Conservation (phyloP, 2,329 filamentous ascomycete species). For the Aspergillus texensis region DNA sequence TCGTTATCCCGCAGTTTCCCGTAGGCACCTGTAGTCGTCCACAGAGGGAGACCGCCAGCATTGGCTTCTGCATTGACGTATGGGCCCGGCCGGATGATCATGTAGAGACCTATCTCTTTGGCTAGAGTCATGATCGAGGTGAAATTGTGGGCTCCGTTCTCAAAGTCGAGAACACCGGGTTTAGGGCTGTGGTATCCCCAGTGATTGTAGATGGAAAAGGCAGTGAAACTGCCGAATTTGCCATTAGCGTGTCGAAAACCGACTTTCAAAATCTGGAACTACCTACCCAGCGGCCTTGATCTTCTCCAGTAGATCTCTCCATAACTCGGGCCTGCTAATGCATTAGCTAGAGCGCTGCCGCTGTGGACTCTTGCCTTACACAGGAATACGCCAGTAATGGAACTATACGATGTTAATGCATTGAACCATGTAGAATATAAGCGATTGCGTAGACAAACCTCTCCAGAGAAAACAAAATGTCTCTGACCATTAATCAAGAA, state of each 20-base stretch:
- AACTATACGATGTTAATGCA: constrained; percentile 31
- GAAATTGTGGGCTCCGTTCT: constrained; percentile 57
- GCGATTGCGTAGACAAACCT: constrained; percentile 22
- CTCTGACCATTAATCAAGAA: constrained; percentile 55
- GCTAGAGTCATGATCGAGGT: constrained; percentile 56
- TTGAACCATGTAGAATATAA: too few species aligned
- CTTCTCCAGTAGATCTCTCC: constrained; percentile 56
- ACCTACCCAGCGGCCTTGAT: constrained; percentile 51
- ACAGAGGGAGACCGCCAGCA: constrained; percentile 64
- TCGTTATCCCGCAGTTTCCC: constrained; percentile 35
- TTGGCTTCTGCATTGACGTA: constrained; percentile 68
- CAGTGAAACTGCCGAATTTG: constrained; percentile 39
- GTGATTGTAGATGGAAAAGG: constrained; percentile 51
- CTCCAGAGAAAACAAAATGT: constrained; percentile 56
- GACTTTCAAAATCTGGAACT: neutral
- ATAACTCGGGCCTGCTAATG: constrained; percentile 43
- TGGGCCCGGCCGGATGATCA: constrained; percentile 60
- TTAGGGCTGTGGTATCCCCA: constrained; percentile 55
- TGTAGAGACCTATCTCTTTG: constrained; percentile 57
- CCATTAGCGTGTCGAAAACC: neutral
- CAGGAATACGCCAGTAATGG: constrained; percentile 56
- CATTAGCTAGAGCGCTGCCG: neutral
- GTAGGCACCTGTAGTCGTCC: constrained; percentile 61
- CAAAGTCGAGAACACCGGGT: constrained; percentile 52
- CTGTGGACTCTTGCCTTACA: constrained; percentile 21